These are phyloP conservation scores for Sugiyamaella xylanicola DNA, from an alignment of 1,139 yeast species.

Conservation along the genomic window DNA sequence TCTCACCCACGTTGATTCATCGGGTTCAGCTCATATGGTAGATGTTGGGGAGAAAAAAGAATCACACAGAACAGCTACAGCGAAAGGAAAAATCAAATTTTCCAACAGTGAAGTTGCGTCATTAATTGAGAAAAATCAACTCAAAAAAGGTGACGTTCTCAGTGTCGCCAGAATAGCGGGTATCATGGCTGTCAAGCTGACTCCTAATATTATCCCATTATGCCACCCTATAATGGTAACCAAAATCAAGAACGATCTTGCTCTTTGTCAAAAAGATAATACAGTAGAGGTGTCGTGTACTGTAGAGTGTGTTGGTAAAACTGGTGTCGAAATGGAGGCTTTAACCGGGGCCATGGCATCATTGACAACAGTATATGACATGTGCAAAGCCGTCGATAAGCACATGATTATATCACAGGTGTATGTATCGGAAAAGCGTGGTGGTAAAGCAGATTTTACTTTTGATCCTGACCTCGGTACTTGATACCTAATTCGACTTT, in stretches of 20 bases:
- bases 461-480: neutral
- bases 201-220: conserved; percentile 50
- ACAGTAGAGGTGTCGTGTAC: conserved; percentile 40
- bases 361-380: conserved; percentile 53
- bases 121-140: conserved; percentile 42
- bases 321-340: conserved; percentile 61
- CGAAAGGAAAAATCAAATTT: conserved; percentile 47
- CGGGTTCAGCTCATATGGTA: conserved; percentile 54
- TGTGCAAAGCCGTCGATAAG: conserved; percentile 59
- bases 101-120: conserved; percentile 39
- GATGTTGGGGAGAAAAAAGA: conserved; percentile 45
- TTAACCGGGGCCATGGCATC: conserved; percentile 48
- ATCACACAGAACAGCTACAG: conserved; percentile 48
- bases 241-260: conserved; percentile 43
- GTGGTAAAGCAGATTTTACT: conserved; percentile 40
- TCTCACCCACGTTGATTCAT: conserved; percentile 47
- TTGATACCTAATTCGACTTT: too few species aligned
- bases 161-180: conserved; percentile 53
- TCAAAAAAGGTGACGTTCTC: conserved; percentile 55
- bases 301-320: conserved; percentile 51
- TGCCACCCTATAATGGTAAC: conserved; percentile 52
- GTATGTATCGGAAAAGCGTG: conserved; percentile 45
- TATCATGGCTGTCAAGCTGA: conserved; percentile 52
- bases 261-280: conserved; percentile 24
- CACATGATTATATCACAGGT: conserved; percentile 47